These are phyloP conservation scores for Pseudocercospora crystallina DNA, from an alignment of 2,329 filamentous ascomycete species.

Conservation along the genomic window DNA sequence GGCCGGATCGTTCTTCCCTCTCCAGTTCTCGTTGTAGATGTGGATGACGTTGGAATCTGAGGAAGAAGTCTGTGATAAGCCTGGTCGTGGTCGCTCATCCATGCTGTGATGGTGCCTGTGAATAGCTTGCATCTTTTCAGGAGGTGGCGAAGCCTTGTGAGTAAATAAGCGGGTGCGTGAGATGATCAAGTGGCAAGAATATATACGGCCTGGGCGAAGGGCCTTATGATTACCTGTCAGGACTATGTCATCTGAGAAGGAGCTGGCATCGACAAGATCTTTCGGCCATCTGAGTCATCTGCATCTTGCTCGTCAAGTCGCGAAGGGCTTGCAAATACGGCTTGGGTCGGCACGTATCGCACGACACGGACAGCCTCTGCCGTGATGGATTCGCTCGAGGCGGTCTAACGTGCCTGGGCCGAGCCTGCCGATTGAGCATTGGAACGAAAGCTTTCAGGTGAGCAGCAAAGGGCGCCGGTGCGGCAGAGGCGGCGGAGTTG, in stretches of 20 bases:
- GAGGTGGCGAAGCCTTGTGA: conserved; percentile 9
- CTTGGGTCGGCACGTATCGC: conserved; percentile 4
- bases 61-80: no score
- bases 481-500: conserved; percentile 1
- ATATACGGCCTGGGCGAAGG: not conserved
- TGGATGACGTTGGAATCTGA: no score
- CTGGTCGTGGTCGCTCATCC: no score
- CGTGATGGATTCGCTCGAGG: conserved; percentile 2
- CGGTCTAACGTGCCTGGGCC: conserved; percentile 5
- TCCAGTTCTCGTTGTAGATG: conserved; percentile 31
- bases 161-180: conserved; percentile 5
- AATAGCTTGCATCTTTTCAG: no score
- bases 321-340: conserved; percentile 16
- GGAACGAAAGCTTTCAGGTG: no score
- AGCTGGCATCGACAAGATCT: conserved; percentile 4
- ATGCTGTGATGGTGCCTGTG: no score
- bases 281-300: conserved; percentile 18
- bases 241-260: conserved; percentile 11
- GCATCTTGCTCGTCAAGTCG: conserved; percentile 12
- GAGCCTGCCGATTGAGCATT: conserved; percentile 3
- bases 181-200: conserved; percentile 3
- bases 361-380: conserved; percentile 7
- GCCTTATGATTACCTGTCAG: conserved; percentile 9
- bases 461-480: no score
- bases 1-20: conserved; percentile 32